phyloP scores from a whole-genome alignment of 2,329 filamentous ascomycete genomes.

The Hymenoscyphus albidus region DNA sequence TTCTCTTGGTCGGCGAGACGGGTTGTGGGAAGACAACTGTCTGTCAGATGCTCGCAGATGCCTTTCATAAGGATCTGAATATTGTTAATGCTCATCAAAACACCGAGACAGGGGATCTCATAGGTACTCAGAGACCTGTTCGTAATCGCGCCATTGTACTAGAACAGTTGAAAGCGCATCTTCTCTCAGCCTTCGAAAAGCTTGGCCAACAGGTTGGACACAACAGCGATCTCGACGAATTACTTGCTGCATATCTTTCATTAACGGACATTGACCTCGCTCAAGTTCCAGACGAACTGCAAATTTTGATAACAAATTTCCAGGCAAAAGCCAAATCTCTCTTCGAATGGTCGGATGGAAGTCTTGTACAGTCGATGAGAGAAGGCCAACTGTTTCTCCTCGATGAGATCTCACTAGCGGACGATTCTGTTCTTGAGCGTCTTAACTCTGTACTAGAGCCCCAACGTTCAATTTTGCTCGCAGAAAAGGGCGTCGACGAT shows the following conservation, averaged over 20 bases:
- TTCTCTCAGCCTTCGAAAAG: conserved; percentile 45
- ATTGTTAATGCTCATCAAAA: conserved; percentile 98
- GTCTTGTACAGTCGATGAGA: conserved; percentile 90
- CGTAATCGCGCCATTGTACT: conserved; percentile 76
- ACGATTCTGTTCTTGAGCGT: conserved; percentile 93
- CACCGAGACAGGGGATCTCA: conserved; percentile 93
- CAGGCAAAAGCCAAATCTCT: conserved; percentile 71
- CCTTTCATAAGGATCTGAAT: conserved; percentile 69
- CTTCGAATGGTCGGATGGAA: conserved; percentile 96
- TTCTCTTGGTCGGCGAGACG: conserved; percentile 92
- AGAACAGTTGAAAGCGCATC: conserved; percentile 59
- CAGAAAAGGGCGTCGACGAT: conserved; percentile 86
- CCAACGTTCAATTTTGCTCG: conserved; percentile 77
- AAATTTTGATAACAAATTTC: conserved; percentile 41
- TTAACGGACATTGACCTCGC: conserved; percentile 45
- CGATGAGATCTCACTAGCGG: conserved; percentile 95
- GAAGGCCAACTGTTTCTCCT: conserved; percentile 86
- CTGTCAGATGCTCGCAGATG: conserved; percentile 85
- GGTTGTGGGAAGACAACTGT: conserved; percentile 98
- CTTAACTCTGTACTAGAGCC: conserved; percentile 96
- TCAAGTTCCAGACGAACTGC: conserved; percentile 30
- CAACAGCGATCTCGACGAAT: conserved; percentile 54
- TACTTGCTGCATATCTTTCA: conserved; percentile 44
- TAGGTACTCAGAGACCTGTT: conserved; percentile 89
- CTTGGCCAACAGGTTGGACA: conserved; percentile 50